phyloP scores from a whole-genome alignment of 305 asterid species.

The Solanum chacoense region DNA sequence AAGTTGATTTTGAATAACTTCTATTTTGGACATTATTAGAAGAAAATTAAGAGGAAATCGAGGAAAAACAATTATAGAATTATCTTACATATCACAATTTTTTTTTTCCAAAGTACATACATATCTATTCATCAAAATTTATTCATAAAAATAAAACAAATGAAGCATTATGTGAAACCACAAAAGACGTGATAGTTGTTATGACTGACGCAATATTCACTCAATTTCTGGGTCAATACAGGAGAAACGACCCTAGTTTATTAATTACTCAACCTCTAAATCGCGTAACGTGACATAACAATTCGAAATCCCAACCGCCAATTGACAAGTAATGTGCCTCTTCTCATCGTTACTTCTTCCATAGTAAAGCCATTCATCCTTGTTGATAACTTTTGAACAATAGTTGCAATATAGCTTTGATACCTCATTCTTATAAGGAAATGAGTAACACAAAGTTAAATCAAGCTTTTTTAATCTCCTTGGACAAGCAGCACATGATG shows the following conservation, averaged over 20 bases:
- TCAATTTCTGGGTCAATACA: background rate
- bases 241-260: background rate
- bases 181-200: background rate
- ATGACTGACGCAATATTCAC: background rate
- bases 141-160: background rate
- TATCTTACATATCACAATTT: background rate
- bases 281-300: background rate
- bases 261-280: background rate
- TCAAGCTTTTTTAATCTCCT: background rate
- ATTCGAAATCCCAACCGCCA: background rate
- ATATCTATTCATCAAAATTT: background rate
- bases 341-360: background rate
- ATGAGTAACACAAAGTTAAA: background rate
- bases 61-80: no score
- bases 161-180: background rate
- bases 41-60: background rate
- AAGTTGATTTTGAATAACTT: background rate
- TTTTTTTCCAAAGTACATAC: background rate
- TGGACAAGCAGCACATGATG: constrained; percentile 1
- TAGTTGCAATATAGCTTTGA: background rate
- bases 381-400: background rate
- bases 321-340: constrained; percentile 2
- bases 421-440: background rate
- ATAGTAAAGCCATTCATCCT: background rate
- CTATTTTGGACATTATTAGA: background rate